Evolutionary conservation across 2,329 filamentous ascomycete species (phyloP).

Genomic region (Stachybotrys echinatus): DNA sequence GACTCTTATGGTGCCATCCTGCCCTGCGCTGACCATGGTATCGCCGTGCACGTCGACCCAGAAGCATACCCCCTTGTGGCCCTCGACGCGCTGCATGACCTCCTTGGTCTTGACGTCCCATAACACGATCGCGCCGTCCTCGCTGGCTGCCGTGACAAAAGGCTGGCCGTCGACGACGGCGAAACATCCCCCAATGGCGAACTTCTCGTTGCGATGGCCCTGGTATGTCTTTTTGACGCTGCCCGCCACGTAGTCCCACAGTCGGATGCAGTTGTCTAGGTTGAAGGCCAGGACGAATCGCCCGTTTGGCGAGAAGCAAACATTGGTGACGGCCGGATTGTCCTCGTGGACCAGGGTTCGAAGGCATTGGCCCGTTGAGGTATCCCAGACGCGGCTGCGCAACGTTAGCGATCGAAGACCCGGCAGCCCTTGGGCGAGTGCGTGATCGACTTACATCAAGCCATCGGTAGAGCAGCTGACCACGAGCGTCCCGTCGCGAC

Average conservation of each 20-base stretch:
- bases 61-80: slow-evolving; percentile 54
- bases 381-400: slow-evolving; percentile 77
- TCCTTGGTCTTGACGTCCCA: slow-evolving; percentile 91
- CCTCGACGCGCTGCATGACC: slow-evolving; percentile 61
- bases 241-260: slow-evolving; percentile 94
- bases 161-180: slow-evolving; percentile 46
- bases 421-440: too few species aligned
- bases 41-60: slow-evolving; percentile 58
- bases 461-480: slow-evolving; percentile 90
- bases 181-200: slow-evolving; percentile 81
- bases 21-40: slow-evolving; percentile 52
- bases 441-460: slow-evolving; percentile 70
- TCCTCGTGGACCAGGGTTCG: slow-evolving; percentile 95
- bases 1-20: slow-evolving; percentile 48
- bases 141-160: slow-evolving; percentile 79
- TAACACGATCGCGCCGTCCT: slow-evolving; percentile 77
- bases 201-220: slow-evolving; percentile 79
- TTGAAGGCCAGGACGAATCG: slow-evolving; percentile 90
- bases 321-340: slow-evolving; percentile 81
- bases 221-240: slow-evolving; percentile 96
- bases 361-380: slow-evolving; percentile 88
- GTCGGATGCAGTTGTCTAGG: slow-evolving; percentile 79
- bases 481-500: slow-evolving; percentile 84
- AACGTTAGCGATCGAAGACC: not conserved
- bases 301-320: slow-evolving; percentile 91